Evolutionary conservation across 2,329 filamentous ascomycete species (phyloP), one percentile per base, ranked within the genome.

Genomic region (Epicoccum nigrum): DNA sequence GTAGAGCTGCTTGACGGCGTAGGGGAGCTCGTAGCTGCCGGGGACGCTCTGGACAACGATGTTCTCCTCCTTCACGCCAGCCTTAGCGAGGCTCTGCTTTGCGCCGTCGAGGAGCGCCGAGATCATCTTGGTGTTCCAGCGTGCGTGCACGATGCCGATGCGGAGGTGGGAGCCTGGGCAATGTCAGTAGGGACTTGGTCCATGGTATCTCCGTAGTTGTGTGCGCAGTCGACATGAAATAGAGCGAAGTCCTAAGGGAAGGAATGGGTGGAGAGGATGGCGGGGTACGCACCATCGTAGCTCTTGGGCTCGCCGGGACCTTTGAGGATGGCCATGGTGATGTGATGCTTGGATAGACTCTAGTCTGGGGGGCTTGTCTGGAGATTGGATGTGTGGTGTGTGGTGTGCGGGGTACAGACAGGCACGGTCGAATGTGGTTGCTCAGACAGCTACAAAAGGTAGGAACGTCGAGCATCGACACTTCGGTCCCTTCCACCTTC

Each of bases 111-210:
- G 82, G 50, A 99, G 86, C 45, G 91, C 86, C 52, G 89, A 86
- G 75, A 97, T 96, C 72, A 99, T 90, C 61, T 82, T 83, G 60
- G 82, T 82, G 79, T 99, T 99, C 94, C 94, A 99, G 67, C 94
- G 87, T 52, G 93, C 93, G 78, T 97, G 94, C 52, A 99, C 84
- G 71, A 99, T 97, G 71, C 89, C 93, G 71, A 99, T 87, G 70
- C 94, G 90, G 59, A 99, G 84, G 68, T 79, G 81, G 8, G 76
- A 77, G 61, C 79, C 78, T 80, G 42, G 5, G 13, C 11, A n/a
- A 3, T 39, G 54, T 62, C 49, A 62, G 37, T 39, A 4, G 19
- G 17, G 17, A 6, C 13, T 12, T 37, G 16, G 11, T 11, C 16
- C 12, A n/a, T 30, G 25, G n/a, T n/a, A 20, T 6, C 20, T 25